Conservation (phyloP, 2,329 filamentous ascomycete species). For the Westerdykella ornata region DNA sequence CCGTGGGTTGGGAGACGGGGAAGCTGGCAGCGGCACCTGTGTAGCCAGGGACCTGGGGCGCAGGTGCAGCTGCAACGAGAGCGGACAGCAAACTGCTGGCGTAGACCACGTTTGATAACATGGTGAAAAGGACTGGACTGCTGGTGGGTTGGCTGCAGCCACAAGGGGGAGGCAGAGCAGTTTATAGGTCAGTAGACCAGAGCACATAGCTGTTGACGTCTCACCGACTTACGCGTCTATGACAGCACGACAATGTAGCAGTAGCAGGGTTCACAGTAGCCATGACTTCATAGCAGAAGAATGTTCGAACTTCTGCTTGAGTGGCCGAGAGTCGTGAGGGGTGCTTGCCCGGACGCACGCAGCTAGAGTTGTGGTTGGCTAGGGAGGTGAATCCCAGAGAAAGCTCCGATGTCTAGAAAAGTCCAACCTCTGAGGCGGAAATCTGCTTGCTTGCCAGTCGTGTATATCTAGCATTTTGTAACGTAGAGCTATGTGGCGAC, state of each 20-base stretch:
- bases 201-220: background rate
- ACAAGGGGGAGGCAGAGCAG: background rate
- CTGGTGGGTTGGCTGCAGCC: too few relatives aligned
- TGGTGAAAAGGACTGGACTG: conserved; percentile 20
- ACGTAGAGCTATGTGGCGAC: too few relatives aligned
- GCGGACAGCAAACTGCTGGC: conserved; percentile 32
- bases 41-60: conserved; percentile 42
- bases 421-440: too few relatives aligned
- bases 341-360: too few relatives aligned
- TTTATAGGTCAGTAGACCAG: background rate
- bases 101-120: conserved; percentile 33
- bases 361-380: too few relatives aligned
- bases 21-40: conserved; percentile 41
- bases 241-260: conserved; percentile 13
- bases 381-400: too few relatives aligned
- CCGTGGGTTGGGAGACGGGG: conserved; percentile 28
- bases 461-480: too few relatives aligned
- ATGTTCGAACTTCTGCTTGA: too few relatives aligned
- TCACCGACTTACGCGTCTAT: conserved; percentile 14
- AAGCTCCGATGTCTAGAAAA: too few relatives aligned
- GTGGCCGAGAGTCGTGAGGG: too few relatives aligned
- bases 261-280: conserved; percentile 4
- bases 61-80: conserved; percentile 29
- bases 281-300: conserved; percentile 32
- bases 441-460: too few relatives aligned